Percentiles rank a stretch among this genome's conserved stretches.
Conservation (phyloP, 2,329 filamentous ascomycete species). For the Xylaria sp. region DNA sequence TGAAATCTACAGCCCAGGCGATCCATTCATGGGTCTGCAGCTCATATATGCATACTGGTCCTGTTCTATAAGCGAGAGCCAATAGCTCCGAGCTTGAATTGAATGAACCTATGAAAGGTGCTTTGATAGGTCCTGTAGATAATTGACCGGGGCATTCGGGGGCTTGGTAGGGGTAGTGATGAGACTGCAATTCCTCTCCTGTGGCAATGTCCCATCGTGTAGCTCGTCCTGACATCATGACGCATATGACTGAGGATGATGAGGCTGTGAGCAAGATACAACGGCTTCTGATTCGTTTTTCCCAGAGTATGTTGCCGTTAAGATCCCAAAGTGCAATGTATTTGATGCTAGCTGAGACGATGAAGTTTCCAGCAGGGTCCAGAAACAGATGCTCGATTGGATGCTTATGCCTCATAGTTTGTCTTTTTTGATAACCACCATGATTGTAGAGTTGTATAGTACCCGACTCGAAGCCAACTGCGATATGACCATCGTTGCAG, state of each 20-base stretch:
- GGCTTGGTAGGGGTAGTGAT: not conserved
- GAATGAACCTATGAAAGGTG: constrained; percentile 7
- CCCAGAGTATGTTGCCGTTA: not conserved
- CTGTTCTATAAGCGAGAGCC: not conserved
- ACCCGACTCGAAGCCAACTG: not conserved
- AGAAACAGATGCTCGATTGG: constrained; percentile 1
- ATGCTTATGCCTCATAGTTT: not conserved
- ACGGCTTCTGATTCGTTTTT: not conserved
- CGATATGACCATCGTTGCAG: not conserved
- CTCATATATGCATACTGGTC: constrained; percentile 1
- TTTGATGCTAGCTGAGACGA: not conserved
- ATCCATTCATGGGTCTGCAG: constrained; percentile 12
- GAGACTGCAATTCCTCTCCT: constrained; percentile 2
- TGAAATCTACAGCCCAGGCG: not conserved
- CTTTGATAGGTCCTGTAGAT: not conserved
- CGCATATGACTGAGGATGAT: not conserved
- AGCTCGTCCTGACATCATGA: not conserved
- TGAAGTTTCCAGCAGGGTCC: not conserved
- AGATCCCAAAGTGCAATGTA: not conserved
- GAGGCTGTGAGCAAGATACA: not conserved
- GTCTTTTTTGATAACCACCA: not conserved
- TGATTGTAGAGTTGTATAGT: not conserved
- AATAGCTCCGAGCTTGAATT: not conserved
- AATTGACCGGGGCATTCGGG: not conserved
- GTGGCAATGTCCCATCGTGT: not conserved